Evolutionary conservation across 148 eudicot species (phyloP), one percentile per base, ranked within the genome.

Genomic region (Vaccinium macrocarpon): DNA sequence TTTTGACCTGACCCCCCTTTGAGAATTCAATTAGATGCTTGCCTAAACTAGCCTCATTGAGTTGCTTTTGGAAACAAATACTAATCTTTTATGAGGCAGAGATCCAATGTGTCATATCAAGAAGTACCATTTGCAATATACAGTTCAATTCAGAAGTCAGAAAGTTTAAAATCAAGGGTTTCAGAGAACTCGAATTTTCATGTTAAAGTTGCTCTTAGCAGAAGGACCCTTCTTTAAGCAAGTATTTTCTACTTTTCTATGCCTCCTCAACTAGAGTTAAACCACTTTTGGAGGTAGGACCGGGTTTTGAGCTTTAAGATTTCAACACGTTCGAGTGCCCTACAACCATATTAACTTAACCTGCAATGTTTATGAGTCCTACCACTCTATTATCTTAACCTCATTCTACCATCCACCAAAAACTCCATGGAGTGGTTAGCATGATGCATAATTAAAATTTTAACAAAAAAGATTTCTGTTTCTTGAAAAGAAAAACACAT

Each of bases 351-450:
- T 68, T 16, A 68, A 4, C 73, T 68, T 68, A 16, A 68, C 35
- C 73, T 68, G 7, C 42, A 68, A 27, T 29, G 25, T 42, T 21
- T 46, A 75, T 46, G 78, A 19, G 53, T 46, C 52, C 78, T 19
- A 74, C 50, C 51, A 74, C 78, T 74, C 53, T 8, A 42, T 21
- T 18, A 74, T 74, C 78, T 74, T 74, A 46, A 11, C 53, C 78
- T 74, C 78, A 74, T 18, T 73, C 23, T 2, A 66, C 23, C 19
- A 66, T 25, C 25, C 32, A 25, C 71, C 71, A 11, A 25, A 35
- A 25, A 9, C 71, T n/a, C 71, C 35, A 66, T 12, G 19, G 18
- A 27, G 42, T 1, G 42, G 73, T 68, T 21, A 21, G 52, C 78
- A 18, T 75, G 57, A 49, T n/a, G 79, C 18, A 76, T 5, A 76